Percentiles rank a stretch among this genome's conserved stretches.
These are phyloP conservation scores for Penicillium canariense DNA, from an alignment of 495 filamentous ascomycete genomes.

Conservation along the genomic window DNA sequence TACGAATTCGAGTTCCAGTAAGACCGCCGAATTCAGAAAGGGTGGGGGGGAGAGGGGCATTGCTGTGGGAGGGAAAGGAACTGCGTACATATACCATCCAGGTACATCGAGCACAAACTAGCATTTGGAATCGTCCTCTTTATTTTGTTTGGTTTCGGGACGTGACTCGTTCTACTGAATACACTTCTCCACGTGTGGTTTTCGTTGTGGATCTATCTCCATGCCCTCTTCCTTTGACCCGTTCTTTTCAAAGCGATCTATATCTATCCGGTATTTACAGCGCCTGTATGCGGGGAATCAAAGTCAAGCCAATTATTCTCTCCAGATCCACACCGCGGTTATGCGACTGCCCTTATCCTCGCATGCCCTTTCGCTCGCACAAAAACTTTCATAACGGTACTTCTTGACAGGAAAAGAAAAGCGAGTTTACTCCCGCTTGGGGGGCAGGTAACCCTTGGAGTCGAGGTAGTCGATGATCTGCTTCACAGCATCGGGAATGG, in stretches of 20 bases:
- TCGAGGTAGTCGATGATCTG: constrained; percentile 81
- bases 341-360: constrained; percentile 1
- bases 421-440: constrained; percentile 39
- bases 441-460: constrained; percentile 57
- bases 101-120: constrained; percentile 30
- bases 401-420: not conserved
- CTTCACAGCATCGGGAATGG: constrained; percentile 79
- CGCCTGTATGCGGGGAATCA: constrained; percentile 17
- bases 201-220: not conserved
- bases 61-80: not conserved
- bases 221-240: not conserved
- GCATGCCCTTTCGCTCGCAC: not conserved
- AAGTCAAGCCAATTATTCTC: not conserved
- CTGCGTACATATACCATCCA: constrained; percentile 34
- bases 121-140: constrained; percentile 4
- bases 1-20: constrained; percentile 84
- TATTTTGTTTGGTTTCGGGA: not conserved
- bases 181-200: not conserved
- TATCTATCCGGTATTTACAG: constrained; percentile 18
- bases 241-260: constrained; percentile 15
- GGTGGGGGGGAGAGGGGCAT: not conserved
- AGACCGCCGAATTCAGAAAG: constrained; percentile 1
- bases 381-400: not conserved
- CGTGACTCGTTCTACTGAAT: not conserved
- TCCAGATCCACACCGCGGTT: constrained; percentile 16